Base-by-base conservation (phyloP, 192 early-diverging fungal genomes). In the Phycomyces blakesleeanus region DNA sequence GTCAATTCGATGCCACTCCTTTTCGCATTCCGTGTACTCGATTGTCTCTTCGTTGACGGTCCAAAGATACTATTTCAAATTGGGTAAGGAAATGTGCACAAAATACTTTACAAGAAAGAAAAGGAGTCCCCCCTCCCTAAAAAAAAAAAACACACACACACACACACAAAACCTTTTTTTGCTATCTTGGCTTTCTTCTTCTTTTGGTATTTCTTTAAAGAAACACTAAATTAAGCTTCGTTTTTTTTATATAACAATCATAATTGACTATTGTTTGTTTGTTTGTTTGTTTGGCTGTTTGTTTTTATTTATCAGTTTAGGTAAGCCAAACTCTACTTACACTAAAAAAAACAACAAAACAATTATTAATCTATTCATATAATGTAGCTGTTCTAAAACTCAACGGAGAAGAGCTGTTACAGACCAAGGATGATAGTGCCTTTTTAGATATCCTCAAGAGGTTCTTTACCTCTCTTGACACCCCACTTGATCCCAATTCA, bases 361-460 rank as follows among this genome's bases (percentile, higher is more conserved):
- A n/a, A n/a, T n/a, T n/a, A n/a, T n/a, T n/a, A n/a, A n/a, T n/a
- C n/a, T n/a, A n/a, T n/a, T n/a, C n/a, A n/a, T n/a, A n/a, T n/a
- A n/a, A n/a, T 55, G 21, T 68, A 71, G 96, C 94, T 5, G 90
- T 97, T 34, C 66, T 99, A 10, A 99, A 99, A 68, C 89, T 93
- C 60, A 98, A 97, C 69, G 97, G 88, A 14, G 83, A 85, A 34
- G 82, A 85, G 49, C 61, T 93, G 21, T 71, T 93, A 61, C 63
- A 82, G 24, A 78, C 83, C 15, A 73, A 69, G 1, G 91, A 93
- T 60, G 91, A 93, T 69, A 89, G 91, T 26, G 78, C 78, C n/a
- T 87, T 87, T 55, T 84, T 97, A 79, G 81, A 87, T 73, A 75
- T 91, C 0, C 70, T 99, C 27, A 98, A 98, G 73, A 70, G 76